Conservation (phyloP, 805 yeast species). For the Maudiozyma barnettii region DNA sequence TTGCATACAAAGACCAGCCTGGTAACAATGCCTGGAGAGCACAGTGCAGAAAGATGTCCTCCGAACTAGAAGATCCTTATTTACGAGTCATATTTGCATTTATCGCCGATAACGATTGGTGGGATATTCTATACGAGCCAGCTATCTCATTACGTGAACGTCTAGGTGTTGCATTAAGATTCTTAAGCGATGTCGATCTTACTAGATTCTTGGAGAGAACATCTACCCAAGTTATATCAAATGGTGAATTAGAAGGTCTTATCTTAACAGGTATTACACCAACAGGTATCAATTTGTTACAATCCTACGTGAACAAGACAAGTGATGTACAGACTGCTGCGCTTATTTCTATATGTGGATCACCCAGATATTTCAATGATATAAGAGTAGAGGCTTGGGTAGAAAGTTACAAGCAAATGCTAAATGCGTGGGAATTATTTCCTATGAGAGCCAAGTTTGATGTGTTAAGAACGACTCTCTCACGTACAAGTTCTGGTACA, state of each 20-base stretch:
- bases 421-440: conserved; percentile 77
- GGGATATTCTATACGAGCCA: conserved; percentile 86
- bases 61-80: conserved; percentile 85
- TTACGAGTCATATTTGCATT: conserved; percentile 86
- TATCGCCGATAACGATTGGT: conserved; percentile 91
- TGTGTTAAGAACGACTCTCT: conserved; percentile 59
- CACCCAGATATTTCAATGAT: conserved; percentile 75
- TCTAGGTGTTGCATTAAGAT: conserved; percentile 82
- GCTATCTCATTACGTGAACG: conserved; percentile 82
- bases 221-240: conserved; percentile 56
- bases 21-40: conserved; percentile 83
- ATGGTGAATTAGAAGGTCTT: conserved; percentile 87
- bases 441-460: conserved; percentile 77
- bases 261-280: conserved; percentile 89
- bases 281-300: conserved; percentile 67
- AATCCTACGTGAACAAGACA: conserved; percentile 79
- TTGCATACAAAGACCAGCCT: conserved; percentile 31
- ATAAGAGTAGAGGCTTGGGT: conserved; percentile 71
- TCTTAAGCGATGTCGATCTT: conserved; percentile 70
- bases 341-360: conserved; percentile 66
- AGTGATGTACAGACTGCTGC: conserved; percentile 91
- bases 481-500: conserved; percentile 42
- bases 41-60: conserved; percentile 78
- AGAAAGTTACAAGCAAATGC: conserved; percentile 51
- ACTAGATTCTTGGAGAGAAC: conserved; percentile 60